Base-by-base conservation (phyloP, 768 basidiomycete species). In the Rhizopogon rudus region DNA sequence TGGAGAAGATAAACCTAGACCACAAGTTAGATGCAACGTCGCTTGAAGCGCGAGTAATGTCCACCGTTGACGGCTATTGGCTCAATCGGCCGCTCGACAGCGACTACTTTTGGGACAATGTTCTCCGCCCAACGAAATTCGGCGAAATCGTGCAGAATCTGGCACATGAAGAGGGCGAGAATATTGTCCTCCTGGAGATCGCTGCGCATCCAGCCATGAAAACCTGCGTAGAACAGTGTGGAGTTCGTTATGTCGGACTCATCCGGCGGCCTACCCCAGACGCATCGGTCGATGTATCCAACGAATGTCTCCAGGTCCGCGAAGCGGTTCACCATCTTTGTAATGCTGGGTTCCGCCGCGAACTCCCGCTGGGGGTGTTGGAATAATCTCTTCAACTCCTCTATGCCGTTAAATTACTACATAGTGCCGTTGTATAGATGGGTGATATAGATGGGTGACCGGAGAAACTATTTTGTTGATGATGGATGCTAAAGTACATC, bases 41-140 rank as follows among this genome's bases (percentile, higher is more conserved):
- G 2, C 60, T 60, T 6, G 37, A 58, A 9, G 65, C 61, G 8
- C 60, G 61, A n/a, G 69, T 73, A 1, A 72, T 71, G 66, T 73
- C 71, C 3, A 72, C 72, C 5, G 65, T 66, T 2, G 70, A 73
- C 25, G 71, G 71, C 9, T 63, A 58, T 22, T 63, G 70, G 63
- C 65, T 73, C 8, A 64, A 67, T 33, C 62, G 69, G 13, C 44
- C 57, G 3, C 59, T 66, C 20, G 54, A 60, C 28, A 40, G 52
- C 45, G 51, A 65, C 53, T 72, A 72, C 40, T 72, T 66, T 55
- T 72, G 71, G 71, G 67, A 72, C 22, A 73, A 71, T 48, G 68
- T 72, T 49, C 72, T 68, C 49, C 57, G 59, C 29, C 72, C 71
- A 0, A 71, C 73, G 9, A 60, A 68, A 25, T 72, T 72, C n/a